Conservation (phyloP, 495 filamentous ascomycete genomes). For the Barbatosphaeria neglecta region DNA sequence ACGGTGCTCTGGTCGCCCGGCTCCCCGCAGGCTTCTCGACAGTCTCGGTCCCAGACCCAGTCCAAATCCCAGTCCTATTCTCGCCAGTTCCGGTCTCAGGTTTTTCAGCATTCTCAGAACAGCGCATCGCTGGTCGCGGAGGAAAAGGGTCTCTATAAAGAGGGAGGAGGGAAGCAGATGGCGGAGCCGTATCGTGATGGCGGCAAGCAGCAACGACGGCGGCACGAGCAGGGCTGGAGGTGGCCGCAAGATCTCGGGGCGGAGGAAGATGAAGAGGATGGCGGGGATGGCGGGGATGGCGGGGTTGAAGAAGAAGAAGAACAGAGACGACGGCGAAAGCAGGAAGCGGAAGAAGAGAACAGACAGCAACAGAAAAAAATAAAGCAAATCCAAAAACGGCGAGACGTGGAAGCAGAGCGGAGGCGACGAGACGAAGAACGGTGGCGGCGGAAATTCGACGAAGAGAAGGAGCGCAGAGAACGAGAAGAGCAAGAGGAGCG, state of each 20-base stretch:
- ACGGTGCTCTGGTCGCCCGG: constrained; percentile 20
- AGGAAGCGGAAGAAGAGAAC: not conserved
- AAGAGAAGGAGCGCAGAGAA: not conserved
- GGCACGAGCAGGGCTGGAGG: not conserved
- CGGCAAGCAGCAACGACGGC: too few relatives aligned
- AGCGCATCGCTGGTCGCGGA: too few relatives aligned
- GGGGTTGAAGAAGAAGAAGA: not conserved
- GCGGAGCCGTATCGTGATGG: too few relatives aligned
- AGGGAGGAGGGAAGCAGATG: too few relatives aligned
- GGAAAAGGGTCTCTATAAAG: too few relatives aligned
- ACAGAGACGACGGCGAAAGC: not conserved
- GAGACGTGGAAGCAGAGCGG: not conserved
- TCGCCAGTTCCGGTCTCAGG: constrained; percentile 7
- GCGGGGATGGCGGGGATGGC: not conserved
- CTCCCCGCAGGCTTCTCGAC: constrained; percentile 9
- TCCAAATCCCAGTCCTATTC: too few relatives aligned
- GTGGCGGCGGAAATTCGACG: not conserved
- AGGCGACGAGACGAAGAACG: not conserved
- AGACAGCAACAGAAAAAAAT: not conserved
- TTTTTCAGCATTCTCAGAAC: constrained; percentile 3
- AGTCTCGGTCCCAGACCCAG: constrained; percentile 7
- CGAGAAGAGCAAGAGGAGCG: not conserved
- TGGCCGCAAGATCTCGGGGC: not conserved
- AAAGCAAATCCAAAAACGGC: not conserved
- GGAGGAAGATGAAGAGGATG: not conserved